A percentile compares a stretch with the other conserved stretches of the same genome.
These are phyloP conservation scores for Penicillium digitatum DNA, from an alignment of 2,329 filamentous ascomycete genomes.

Conservation along the genomic window DNA sequence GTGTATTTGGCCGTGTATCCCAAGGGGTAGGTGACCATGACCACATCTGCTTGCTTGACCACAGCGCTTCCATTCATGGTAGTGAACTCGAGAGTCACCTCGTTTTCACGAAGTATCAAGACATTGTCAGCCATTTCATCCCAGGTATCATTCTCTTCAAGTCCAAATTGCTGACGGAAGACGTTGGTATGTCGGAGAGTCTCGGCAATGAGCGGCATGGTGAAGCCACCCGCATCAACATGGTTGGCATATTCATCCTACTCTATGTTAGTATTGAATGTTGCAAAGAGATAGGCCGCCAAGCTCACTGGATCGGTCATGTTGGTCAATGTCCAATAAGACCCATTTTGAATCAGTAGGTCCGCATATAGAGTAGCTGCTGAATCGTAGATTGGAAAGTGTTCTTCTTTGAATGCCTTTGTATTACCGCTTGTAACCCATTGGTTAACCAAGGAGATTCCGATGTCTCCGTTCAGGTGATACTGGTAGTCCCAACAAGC, in stretches of 20 bases:
- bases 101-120: constrained; percentile 53
- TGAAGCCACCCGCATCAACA: constrained; percentile 65
- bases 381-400: constrained; percentile 62
- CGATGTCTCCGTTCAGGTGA: constrained; percentile 67
- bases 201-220: constrained; percentile 58
- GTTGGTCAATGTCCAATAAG: constrained; percentile 54
- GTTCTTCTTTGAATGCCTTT: constrained; percentile 50
- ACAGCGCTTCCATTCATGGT: constrained; percentile 63
- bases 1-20: constrained; percentile 56
- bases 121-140: constrained; percentile 54
- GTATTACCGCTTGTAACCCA: constrained; percentile 59
- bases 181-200: constrained; percentile 55
- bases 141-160: constrained; percentile 57
- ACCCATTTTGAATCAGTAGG: constrained; percentile 57
- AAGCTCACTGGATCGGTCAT: constrained; percentile 65
- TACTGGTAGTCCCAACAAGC: constrained; percentile 70
- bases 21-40: constrained; percentile 62
- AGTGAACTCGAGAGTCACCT: constrained; percentile 61
- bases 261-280: neutral
- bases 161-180: constrained; percentile 55
- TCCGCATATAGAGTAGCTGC: constrained; percentile 60
- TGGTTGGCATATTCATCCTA: constrained; percentile 65
- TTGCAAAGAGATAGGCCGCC: neutral
- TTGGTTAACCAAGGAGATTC: constrained; percentile 58
- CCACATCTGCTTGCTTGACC: constrained; percentile 69